Base-by-base conservation (phyloP, 352 stramenopile genomes). In the Elongisporangium undulatum region DNA sequence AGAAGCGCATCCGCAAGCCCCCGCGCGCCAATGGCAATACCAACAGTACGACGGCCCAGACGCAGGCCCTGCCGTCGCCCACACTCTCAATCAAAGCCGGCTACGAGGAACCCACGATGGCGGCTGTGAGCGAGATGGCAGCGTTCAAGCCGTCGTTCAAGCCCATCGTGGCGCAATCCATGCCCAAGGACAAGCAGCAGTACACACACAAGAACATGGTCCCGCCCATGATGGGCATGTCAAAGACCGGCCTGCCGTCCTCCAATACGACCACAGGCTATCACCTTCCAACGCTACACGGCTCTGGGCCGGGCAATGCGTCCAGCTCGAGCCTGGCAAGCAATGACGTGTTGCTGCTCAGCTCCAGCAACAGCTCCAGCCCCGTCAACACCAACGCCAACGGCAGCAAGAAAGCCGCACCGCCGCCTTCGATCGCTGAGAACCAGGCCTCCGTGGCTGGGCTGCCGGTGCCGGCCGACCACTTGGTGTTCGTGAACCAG, bases 1-100 rank as follows among this genome's bases (percentile, higher is more conserved):
- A 90, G 68, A 90, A 90, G 50, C 69, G 81, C 0, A 68, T 65
- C 8, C 70, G 81, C 0, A 87, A 86, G 56, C 68, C 74, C 41
- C 73, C 67, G 2, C 65, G 61, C 2, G 56, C 55, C 20, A 49
- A 54, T 17, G 49, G n/a, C 13, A 49, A 53, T 3, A 51, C 24
- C 20, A 55, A 17, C 34, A 5, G 50, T 19, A 41, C 5, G 8
- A 13, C 29, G 52, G 23, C 41, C 26, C 26, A 29, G 21, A 20
- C 22, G 51, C 21, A 20, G 4, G 10, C 49, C 49, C 26, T 62
- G 17, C 55, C 41, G 22, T 62, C 61, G 4, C 22, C 61, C 13
- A 55, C 55, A 0, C 29, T 57, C 6, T 57, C 61, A 22, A 39
- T 51, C 54, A 66, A 55, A 19, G 64, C 62, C 8, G 58, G 12